phyloP scores from a whole-genome alignment of 768 basidiomycete species.

The Phylloporus scabripes region DNA sequence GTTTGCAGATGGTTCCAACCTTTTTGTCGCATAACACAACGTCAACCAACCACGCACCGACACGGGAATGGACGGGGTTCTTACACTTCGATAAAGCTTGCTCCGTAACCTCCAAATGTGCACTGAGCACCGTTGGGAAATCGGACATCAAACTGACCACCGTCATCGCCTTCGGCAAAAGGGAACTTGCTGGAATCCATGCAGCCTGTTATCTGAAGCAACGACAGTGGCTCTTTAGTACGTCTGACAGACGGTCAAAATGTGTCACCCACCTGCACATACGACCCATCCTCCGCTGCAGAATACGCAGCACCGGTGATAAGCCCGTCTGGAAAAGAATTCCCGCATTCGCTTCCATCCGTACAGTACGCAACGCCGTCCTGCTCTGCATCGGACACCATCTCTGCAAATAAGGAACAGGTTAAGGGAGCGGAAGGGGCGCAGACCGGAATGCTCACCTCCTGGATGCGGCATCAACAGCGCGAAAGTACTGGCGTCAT shows the following conservation, averaged over 20 bases:
- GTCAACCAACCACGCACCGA: not conserved
- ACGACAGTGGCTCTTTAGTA: not conserved
- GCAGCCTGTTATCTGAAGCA: slow-evolving; percentile 37
- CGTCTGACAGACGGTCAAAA: not conserved
- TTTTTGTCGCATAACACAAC: slow-evolving; percentile 9
- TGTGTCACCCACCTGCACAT: slow-evolving; percentile 32
- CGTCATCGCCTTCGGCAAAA: slow-evolving; percentile 34
- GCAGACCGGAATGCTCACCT: slow-evolving; percentile 21
- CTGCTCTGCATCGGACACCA: slow-evolving; percentile 36
- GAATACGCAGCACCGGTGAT: slow-evolving; percentile 34
- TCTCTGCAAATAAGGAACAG: slow-evolving; percentile 20
- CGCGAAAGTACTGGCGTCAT: slow-evolving; percentile 27
- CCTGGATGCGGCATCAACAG: slow-evolving; percentile 32
- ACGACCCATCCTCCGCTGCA: slow-evolving; percentile 33
- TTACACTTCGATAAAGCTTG: slow-evolving; percentile 49
- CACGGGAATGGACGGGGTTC: slow-evolving; percentile 5
- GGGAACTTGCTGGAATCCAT: slow-evolving; percentile 28
- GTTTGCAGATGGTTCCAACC: slow-evolving; percentile 41
- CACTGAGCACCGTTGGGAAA: slow-evolving; percentile 52
- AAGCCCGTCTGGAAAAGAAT: slow-evolving; percentile 31
- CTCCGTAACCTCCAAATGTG: slow-evolving; percentile 44
- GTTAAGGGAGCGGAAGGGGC: not conserved
- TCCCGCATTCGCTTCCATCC: slow-evolving; percentile 25
- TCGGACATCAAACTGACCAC: slow-evolving; percentile 47
- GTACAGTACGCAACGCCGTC: slow-evolving; percentile 37